A percentile compares a stretch with the other conserved stretches of the same genome.
phyloP scores from a whole-genome alignment of 768 basidiomycete species.

The Agrocybe praecox region DNA sequence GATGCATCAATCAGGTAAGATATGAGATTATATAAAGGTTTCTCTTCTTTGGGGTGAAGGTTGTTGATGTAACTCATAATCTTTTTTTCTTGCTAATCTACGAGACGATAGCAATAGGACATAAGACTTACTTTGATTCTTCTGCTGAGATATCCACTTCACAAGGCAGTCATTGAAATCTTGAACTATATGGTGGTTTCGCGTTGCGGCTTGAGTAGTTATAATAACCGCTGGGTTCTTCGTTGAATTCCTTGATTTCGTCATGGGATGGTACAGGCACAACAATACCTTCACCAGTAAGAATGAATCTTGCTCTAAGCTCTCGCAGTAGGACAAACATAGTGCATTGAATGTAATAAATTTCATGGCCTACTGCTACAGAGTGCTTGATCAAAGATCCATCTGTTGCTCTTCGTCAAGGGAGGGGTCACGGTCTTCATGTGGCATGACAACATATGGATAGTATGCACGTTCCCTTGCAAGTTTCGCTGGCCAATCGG shows the following conservation, averaged over 20 bases:
- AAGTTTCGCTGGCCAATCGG: too few relatives aligned
- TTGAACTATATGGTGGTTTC: constrained; percentile 22
- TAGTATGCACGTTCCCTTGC: too few relatives aligned
- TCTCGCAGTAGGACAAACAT: too few relatives aligned
- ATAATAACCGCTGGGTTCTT: neutral
- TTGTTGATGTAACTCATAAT: constrained; percentile 47
- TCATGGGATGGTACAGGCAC: constrained; percentile 10
- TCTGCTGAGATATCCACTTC: constrained; percentile 28
- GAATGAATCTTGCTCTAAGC: too few relatives aligned
- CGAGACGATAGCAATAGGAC: too few relatives aligned
- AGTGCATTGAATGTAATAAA: too few relatives aligned
- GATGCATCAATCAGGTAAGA: constrained; percentile 26
- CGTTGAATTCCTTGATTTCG: neutral
- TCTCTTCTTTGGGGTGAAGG: constrained; percentile 31
- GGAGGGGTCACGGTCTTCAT: too few relatives aligned
- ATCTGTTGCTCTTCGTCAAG: too few relatives aligned
- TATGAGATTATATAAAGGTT: constrained; percentile 26
- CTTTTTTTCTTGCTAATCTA: too few relatives aligned
- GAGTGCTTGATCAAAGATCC: too few relatives aligned
- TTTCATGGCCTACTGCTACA: too few relatives aligned
- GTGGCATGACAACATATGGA: too few relatives aligned
- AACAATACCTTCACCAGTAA: constrained; percentile 23
- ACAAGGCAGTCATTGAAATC: constrained; percentile 30
- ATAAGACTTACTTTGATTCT: constrained; percentile 22
- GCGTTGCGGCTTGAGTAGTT: neutral